phyloP scores from a whole-genome alignment of 1,284 basidiomycete species.

The Irpex sp. region DNA sequence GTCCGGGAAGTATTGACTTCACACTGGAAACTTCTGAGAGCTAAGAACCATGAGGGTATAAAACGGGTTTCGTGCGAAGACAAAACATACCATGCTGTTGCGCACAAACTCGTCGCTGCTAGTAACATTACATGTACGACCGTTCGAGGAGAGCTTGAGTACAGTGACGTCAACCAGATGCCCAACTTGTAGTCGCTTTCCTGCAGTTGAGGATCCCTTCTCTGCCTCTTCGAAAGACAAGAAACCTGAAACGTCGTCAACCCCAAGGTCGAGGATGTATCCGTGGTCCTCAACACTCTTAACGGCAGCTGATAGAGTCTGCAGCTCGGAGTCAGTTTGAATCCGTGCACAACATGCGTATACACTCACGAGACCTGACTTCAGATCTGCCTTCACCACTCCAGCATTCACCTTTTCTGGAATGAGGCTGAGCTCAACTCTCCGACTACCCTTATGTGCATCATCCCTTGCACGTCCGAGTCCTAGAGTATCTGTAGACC shows the following conservation, averaged over 20 bases:
- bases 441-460: conserved; percentile 61
- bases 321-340: conserved; percentile 9
- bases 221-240: conserved; percentile 67
- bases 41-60: conserved; percentile 28
- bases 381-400: conserved; percentile 77
- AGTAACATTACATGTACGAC: conserved; percentile 64
- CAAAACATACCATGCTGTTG: conserved; percentile 44
- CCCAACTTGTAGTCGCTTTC: conserved; percentile 55
- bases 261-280: conserved; percentile 85
- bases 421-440: conserved; percentile 86
- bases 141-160: conserved; percentile 63
- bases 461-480: conserved; percentile 64
- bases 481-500: conserved; percentile 54
- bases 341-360: not conserved
- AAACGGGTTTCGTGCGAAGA: not conserved
- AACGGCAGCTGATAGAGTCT: conserved; percentile 77
- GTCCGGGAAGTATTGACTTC: conserved; percentile 84
- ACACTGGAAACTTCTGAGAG: conserved; percentile 77
- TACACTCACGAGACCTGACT: conserved; percentile 63
- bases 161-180: conserved; percentile 65
- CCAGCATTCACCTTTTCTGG: conserved; percentile 87
- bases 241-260: conserved; percentile 76
- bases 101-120: conserved; percentile 44
- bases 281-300: conserved; percentile 94
- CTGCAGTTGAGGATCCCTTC: conserved; percentile 33